Base-by-base conservation (phyloP, 352 stramenopile species). In the Phytophthora niederhauseri region DNA sequence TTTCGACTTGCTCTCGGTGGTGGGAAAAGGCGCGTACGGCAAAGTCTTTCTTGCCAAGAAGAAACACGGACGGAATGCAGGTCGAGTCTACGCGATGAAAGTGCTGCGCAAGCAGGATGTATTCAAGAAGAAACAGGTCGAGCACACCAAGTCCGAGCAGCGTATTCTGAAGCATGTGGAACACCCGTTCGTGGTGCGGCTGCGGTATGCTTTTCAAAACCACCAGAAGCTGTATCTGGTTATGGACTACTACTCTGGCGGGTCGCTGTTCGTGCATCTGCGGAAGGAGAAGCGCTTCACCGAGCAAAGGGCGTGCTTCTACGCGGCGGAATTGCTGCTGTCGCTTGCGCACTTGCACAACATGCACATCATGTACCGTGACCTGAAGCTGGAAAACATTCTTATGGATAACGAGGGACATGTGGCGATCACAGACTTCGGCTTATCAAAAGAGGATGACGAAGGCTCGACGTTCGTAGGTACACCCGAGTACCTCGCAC, bases 301-400 rank as follows among this genome's bases (percentile, higher is more conserved):
- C 5, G 87, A 96, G 54, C 64, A 68, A 20, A 82, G 86, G 14
- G 84, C 87, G 28, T 79, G 83, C 64, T 97, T 97, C 55, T 97
- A 97, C 67, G 91, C 90, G 1, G 90, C 91, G 0, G 85, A 97
- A 70, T 74, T 97, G 28, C 82, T 92, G 43, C 59, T 96, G 19
- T 92, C 87, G 54, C 70, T 97, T 53, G 77, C 84, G 11, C 91
- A 97, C 60, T 72, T 97, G 61, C 91, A 97, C 66, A 78, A 82
- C 50, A 83, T 94, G 76, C 81, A 95, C 79, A 96, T 97, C 61
- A 91, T 96, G 80, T 96, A 97, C 64, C 85, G 91, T 36, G 91
- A 97, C 53, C 52, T 97, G 24, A 97, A 97, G 72, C 83, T 96
- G 30, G 89, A 96, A 65, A 97, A 97, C 59, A 94, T 97, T 45